Evolutionary conservation across 2,329 filamentous ascomycete genomes (phyloP).

Genomic region (Penicillium thymicola): DNA sequence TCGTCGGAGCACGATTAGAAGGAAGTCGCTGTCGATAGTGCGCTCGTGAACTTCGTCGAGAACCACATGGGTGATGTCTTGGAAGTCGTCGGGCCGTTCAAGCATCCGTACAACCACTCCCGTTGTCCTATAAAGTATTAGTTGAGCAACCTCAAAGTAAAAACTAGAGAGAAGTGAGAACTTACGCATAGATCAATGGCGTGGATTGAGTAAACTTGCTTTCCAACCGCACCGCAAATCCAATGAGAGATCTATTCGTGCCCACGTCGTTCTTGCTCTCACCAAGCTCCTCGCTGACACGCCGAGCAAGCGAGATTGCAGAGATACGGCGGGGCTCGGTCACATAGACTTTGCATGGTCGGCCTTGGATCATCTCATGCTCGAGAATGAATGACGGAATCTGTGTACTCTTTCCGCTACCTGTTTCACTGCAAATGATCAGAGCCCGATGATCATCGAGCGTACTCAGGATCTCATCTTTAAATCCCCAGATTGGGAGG

Average conservation of each 20-base stretch:
- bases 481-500: constrained; percentile 86
- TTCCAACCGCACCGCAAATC: constrained; percentile 91
- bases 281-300: constrained; percentile 92
- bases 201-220: constrained; percentile 80
- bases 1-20: constrained; percentile 86
- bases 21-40: constrained; percentile 93
- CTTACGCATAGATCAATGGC: constrained; percentile 80
- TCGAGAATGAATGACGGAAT: constrained; percentile 93
- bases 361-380: constrained; percentile 76
- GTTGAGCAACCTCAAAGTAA: background rate
- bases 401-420: constrained; percentile 95
- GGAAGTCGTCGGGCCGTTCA: constrained; percentile 79
- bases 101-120: constrained; percentile 98
- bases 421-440: constrained; percentile 94
- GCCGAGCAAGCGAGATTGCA: constrained; percentile 85
- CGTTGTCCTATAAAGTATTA: constrained; percentile 45
- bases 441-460: constrained; percentile 80
- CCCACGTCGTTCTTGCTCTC: constrained; percentile 80
- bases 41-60: constrained; percentile 98
- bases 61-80: constrained; percentile 87
- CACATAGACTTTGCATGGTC: constrained; percentile 86
- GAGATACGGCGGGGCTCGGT: constrained; percentile 95
- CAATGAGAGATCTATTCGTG: constrained; percentile 77
- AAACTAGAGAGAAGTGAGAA: constrained; percentile 5
- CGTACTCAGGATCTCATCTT: constrained; percentile 69